phyloP scores from a whole-genome alignment of 352 stramenopile species.

The Phytophthora uliginosa region DNA sequence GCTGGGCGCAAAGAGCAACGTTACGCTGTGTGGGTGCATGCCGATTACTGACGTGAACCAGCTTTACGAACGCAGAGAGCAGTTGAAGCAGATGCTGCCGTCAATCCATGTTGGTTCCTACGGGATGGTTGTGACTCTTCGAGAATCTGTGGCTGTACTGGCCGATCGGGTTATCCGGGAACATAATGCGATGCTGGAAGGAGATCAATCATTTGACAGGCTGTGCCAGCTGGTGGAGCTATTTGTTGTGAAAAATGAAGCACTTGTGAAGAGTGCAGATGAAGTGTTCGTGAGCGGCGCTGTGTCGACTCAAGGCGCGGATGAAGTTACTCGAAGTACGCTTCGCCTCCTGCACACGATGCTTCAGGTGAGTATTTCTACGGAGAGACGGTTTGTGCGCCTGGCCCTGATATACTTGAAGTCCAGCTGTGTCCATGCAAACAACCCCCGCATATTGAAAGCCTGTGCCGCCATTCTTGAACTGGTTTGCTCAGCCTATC shows the following conservation, averaged over 20 bases:
- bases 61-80: slow-evolving; percentile 45
- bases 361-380: slow-evolving; percentile 32
- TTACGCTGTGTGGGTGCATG: slow-evolving; percentile 60
- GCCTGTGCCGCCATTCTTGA: slow-evolving; percentile 34
- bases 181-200: slow-evolving; percentile 44
- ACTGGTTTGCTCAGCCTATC: slow-evolving; percentile 35
- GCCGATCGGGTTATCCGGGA: slow-evolving; percentile 43
- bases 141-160: slow-evolving; percentile 44
- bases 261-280: slow-evolving; percentile 20
- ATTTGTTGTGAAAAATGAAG: slow-evolving; percentile 50
- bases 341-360: slow-evolving; percentile 48
- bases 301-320: slow-evolving; percentile 31
- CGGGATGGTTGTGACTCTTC: slow-evolving; percentile 42
- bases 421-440: slow-evolving; percentile 19
- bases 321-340: slow-evolving; percentile 42
- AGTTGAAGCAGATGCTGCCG: slow-evolving; percentile 63
- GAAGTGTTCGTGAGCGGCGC: slow-evolving; percentile 7
- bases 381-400: slow-evolving; percentile 48
- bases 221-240: slow-evolving; percentile 51
- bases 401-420: slow-evolving; percentile 50
- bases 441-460: slow-evolving; percentile 26
- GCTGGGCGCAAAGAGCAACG: slow-evolving; percentile 44
- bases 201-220: slow-evolving; percentile 38
- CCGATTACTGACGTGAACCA: slow-evolving; percentile 36
- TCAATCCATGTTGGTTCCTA: slow-evolving; percentile 58